Evolutionary conservation across 352 stramenopile genomes (phyloP).

Genomic region (Phytophthora foliorum): DNA sequence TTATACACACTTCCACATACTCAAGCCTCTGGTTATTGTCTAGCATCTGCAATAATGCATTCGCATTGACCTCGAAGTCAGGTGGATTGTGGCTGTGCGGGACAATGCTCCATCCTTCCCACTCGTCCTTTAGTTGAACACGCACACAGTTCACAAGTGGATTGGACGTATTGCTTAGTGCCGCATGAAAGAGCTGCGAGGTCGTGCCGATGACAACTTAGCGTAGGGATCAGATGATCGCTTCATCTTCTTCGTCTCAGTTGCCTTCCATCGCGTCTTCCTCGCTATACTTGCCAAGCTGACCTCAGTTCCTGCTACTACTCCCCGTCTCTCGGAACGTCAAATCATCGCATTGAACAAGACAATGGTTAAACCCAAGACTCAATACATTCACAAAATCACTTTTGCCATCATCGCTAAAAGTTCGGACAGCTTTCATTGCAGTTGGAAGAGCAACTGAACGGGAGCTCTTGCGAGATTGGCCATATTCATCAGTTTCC

Average conservation of each 20-base stretch:
- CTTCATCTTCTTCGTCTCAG: not conserved
- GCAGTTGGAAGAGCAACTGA: not conserved
- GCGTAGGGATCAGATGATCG: not conserved
- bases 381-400: slow-evolving; percentile 15
- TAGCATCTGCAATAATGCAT: slow-evolving; percentile 11
- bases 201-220: slow-evolving; percentile 2
- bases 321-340: not conserved
- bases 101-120: not conserved
- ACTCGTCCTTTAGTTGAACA: slow-evolving; percentile 1
- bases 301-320: not conserved
- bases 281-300: not conserved
- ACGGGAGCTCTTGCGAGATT: not conserved
- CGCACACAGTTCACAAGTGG: slow-evolving; percentile 5
- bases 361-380: slow-evolving; percentile 13
- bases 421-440: not conserved
- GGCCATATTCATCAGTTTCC: not conserved
- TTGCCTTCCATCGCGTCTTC: not conserved
- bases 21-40: not conserved
- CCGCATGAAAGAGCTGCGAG: not conserved
- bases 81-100: not conserved
- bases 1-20: no score
- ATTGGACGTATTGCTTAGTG: slow-evolving; percentile 4
- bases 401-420: slow-evolving; percentile 9
- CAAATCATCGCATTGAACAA: slow-evolving; percentile 4
- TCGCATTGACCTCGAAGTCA: not conserved